Percentiles rank a stretch among this genome's conserved stretches.
These are phyloP conservation scores for Pestalotiopsis sp. DNA, from an alignment of 2,329 filamentous ascomycete species.

Conservation along the genomic window DNA sequence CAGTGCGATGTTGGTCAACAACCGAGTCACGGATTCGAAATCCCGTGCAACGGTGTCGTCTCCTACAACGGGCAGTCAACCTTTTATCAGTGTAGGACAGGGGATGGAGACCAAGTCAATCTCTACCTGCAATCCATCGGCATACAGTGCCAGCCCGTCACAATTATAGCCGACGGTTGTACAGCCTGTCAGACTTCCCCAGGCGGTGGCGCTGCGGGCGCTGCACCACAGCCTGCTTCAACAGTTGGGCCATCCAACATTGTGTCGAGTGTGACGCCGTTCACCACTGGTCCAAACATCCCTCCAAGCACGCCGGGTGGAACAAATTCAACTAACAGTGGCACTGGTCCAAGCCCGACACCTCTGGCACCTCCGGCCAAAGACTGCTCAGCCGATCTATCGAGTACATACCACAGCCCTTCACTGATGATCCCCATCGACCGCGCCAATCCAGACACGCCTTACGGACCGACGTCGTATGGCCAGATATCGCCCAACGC, in stretches of 20 bases:
- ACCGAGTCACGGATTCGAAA: conserved; percentile 55
- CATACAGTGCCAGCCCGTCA: conserved; percentile 49
- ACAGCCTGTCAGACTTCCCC: conserved; percentile 11
- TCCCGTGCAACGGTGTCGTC: conserved; percentile 53
- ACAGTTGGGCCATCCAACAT: background rate
- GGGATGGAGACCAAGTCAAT: conserved; percentile 53
- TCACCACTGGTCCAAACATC: conserved; percentile 2
- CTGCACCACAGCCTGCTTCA: conserved; percentile 4
- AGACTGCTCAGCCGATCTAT: conserved; percentile 7
- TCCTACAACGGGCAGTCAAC: conserved; percentile 48
- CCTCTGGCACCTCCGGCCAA: background rate
- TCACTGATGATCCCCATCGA: conserved; percentile 53
- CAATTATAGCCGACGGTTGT: conserved; percentile 42
- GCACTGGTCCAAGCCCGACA: background rate
- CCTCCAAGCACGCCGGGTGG: background rate
- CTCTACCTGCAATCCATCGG: conserved; percentile 47
- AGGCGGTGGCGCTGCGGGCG: background rate
- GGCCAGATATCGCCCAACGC: conserved; percentile 54
- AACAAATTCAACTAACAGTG: background rate
- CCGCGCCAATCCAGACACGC: conserved; percentile 49
- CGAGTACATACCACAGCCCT: conserved; percentile 17
- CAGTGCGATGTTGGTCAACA: conserved; percentile 59
- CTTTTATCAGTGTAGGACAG: conserved; percentile 64
- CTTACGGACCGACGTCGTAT: conserved; percentile 54
- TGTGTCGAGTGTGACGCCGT: conserved; percentile 7